These are phyloP conservation scores for Quercus robur DNA, from an alignment of 306 rosid genomes.

Conservation along the genomic window DNA sequence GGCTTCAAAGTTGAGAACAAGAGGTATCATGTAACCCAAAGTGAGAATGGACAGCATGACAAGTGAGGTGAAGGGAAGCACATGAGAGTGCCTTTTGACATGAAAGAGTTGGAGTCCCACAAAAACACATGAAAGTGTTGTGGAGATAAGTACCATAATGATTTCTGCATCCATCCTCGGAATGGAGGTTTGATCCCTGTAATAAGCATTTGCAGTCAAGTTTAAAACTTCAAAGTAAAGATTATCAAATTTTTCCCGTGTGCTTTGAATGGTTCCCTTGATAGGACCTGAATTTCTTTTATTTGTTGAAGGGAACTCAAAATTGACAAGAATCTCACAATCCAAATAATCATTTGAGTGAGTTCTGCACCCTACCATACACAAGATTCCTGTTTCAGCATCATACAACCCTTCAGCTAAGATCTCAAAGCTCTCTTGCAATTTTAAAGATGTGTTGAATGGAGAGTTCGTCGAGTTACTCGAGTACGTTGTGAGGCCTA, in stretches of 20 bases:
- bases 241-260: slow-evolving; percentile 33
- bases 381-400: slow-evolving; percentile 45
- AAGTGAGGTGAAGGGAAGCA: slow-evolving; percentile 44
- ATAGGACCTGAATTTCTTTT: neutral
- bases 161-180: slow-evolving; percentile 55
- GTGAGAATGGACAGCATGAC: slow-evolving; percentile 35
- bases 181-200: slow-evolving; percentile 10
- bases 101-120: slow-evolving; percentile 49
- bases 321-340: slow-evolving; percentile 49
- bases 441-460: neutral
- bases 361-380: slow-evolving; percentile 52
- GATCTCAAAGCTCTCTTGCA: neutral
- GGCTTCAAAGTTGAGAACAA: slow-evolving; percentile 60
- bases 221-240: slow-evolving; percentile 42
- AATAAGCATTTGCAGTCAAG: slow-evolving; percentile 22
- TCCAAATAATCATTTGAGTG: slow-evolving; percentile 25
- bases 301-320: slow-evolving; percentile 42
- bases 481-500: neutral
- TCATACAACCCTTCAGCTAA: slow-evolving; percentile 63
- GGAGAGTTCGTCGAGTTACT: neutral
- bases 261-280: slow-evolving; percentile 52
- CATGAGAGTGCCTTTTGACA: slow-evolving; percentile 40
- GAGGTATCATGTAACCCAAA: slow-evolving; percentile 46
- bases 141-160: slow-evolving; percentile 43
- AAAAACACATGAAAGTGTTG: slow-evolving; percentile 51